Percentiles rank a stretch among this genome's conserved stretches.
Conservation (phyloP, 2,329 filamentous ascomycete genomes). For the Fusarium newnesense region DNA sequence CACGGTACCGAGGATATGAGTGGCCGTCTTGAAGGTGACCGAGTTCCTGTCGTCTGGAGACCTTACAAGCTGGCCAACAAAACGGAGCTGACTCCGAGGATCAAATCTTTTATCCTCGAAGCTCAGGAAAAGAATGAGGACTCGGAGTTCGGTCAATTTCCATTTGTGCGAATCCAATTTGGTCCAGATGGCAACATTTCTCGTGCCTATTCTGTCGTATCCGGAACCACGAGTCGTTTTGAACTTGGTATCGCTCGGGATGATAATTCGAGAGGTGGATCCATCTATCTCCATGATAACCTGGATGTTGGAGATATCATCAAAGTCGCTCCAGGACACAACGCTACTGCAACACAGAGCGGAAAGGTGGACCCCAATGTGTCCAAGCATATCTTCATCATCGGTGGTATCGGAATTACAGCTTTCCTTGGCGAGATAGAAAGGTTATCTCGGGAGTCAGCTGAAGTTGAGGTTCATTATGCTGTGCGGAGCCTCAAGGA, state of each 20-base stretch:
- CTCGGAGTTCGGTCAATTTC: background rate
- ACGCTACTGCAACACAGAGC: accelerated
- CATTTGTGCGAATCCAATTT: constrained; percentile 21
- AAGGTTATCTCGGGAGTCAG: background rate
- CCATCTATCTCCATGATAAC: constrained; percentile 11
- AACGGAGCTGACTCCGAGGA: background rate
- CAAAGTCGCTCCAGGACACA: constrained; percentile 11
- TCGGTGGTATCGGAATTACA: constrained; percentile 22
- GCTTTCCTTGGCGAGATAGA: constrained; percentile 13
- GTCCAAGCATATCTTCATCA: constrained; percentile 13
- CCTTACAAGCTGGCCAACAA: constrained; percentile 16
- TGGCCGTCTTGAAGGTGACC: constrained; percentile 17
- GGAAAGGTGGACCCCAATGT: too few species aligned
- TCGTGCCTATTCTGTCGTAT: constrained; percentile 27
- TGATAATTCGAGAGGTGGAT: constrained; percentile 21
- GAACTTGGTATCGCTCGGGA: constrained; percentile 16
- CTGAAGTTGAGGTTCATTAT: constrained; percentile 10
- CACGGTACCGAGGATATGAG: constrained; percentile 24
- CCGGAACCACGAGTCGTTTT: background rate
- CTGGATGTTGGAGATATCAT: constrained; percentile 1
- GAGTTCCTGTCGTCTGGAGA: constrained; percentile 12
- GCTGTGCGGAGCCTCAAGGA: constrained; percentile 15
- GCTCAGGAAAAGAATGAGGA: background rate
- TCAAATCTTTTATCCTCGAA: constrained; percentile 22
- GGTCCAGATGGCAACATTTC: constrained; percentile 1